These are phyloP conservation scores for Bifiguratus adelaidae DNA, from an alignment of 192 early-diverging fungal species.

Conservation along the genomic window DNA sequence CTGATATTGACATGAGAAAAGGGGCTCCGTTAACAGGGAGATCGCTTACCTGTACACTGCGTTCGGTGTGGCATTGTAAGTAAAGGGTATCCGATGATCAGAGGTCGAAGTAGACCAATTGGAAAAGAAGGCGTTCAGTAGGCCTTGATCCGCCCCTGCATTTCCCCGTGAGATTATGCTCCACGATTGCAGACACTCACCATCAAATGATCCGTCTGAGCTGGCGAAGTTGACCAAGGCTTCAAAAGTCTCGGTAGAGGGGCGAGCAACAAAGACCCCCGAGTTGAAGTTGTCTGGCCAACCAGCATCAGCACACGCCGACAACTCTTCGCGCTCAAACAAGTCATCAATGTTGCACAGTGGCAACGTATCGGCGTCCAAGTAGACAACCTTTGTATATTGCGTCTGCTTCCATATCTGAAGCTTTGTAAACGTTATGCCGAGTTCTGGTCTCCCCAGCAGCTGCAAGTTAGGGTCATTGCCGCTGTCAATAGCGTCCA, in stretches of 20 bases:
- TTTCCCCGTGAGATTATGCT: neutral
- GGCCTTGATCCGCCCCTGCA: constrained; percentile 84
- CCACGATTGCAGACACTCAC: constrained; percentile 24
- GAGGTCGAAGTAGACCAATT: constrained; percentile 54
- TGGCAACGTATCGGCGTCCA: constrained; percentile 92
- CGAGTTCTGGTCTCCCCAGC: constrained; percentile 86
- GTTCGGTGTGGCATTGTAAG: constrained; percentile 82
- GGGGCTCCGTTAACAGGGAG: neutral
- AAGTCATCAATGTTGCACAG: constrained; percentile 70
- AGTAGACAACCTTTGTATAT: constrained; percentile 60
- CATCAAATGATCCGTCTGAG: constrained; percentile 71
- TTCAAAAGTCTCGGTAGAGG: constrained; percentile 36
- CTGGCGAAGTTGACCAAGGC: constrained; percentile 35
- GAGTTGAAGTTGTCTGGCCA: constrained; percentile 99
- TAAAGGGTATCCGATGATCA: constrained; percentile 71
- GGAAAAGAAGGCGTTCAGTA: constrained; percentile 81
- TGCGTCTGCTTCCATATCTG: constrained; percentile 71
- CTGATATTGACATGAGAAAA: constrained; percentile 21
- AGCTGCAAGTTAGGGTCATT: constrained; percentile 48
- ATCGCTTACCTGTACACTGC: constrained; percentile 60
- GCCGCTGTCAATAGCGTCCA: constrained; percentile 50
- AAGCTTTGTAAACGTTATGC: constrained; percentile 84
- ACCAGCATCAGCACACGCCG: constrained; percentile 84
- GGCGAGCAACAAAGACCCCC: constrained; percentile 75
- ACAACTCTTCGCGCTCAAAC: constrained; percentile 61